phyloP scores from a whole-genome alignment of 1,284 basidiomycete genomes.

The Puccinia polysora region DNA sequence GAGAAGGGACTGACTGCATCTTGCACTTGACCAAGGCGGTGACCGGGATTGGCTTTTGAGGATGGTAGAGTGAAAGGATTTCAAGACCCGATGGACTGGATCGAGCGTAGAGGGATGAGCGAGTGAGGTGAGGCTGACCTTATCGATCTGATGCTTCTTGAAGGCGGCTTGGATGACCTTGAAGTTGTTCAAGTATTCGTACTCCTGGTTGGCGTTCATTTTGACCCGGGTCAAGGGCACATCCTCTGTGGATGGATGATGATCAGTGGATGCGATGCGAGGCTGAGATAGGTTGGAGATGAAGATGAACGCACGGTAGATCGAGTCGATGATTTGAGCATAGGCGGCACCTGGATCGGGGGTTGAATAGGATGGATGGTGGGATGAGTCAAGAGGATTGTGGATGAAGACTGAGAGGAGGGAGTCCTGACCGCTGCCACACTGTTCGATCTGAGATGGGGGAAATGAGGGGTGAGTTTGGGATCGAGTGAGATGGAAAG shows the following conservation, averaged over 20 bases:
- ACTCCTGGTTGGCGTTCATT: slow-evolving; percentile 84
- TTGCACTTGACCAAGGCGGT: slow-evolving; percentile 94
- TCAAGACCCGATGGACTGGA: neutral
- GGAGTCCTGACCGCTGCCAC: slow-evolving; percentile 29
- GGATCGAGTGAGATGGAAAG: neutral
- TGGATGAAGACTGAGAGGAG: neutral
- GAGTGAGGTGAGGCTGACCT: neutral
- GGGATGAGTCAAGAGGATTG: neutral
- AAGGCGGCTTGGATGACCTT: slow-evolving; percentile 72
- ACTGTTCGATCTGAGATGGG: slow-evolving; percentile 32
- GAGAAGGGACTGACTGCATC: slow-evolving; percentile 73
- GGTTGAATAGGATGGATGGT: too few relatives aligned
- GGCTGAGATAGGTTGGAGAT: slow-evolving; percentile 21
- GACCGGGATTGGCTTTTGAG: slow-evolving; percentile 76
- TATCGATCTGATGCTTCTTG: slow-evolving; percentile 46
- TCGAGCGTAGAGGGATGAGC: neutral
- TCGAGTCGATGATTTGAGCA: slow-evolving; percentile 71
- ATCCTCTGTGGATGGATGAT: too few relatives aligned
- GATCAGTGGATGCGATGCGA: neutral
- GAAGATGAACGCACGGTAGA: slow-evolving; percentile 79
- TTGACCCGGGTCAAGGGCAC: slow-evolving; percentile 81
- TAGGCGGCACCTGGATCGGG: slow-evolving; percentile 53
- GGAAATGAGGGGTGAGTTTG: neutral
- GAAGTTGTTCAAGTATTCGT: slow-evolving; percentile 91
- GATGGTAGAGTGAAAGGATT: neutral